Evolutionary conservation across 2,329 filamentous ascomycete genomes (phyloP), one percentile per base, ranked within the genome.

Genomic region (Ophiostoma tasmaniense): DNA sequence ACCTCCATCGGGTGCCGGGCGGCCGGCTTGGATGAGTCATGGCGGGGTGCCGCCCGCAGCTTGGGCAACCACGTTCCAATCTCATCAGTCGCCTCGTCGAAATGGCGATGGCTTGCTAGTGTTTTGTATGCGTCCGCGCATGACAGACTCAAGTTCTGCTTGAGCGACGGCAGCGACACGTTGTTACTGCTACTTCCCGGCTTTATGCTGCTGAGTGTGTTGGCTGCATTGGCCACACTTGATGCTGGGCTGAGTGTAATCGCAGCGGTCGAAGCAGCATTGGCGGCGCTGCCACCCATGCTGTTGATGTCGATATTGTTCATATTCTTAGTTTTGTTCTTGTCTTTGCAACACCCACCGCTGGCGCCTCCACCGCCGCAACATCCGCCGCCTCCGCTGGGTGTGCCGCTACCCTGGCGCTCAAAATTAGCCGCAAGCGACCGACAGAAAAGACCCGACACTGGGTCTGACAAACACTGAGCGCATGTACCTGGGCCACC

Each of bases 381-480:
- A 33, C 55, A 61, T 55, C 62, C 28, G 20, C 45, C 65, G 25
- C 30, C 35, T 22, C 28, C 68, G 71, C 59, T 35, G 17, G 61
- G 20, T 64, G 42, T 70, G 33, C 71, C 65, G 17, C 35, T 67
- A 22, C 70, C 75, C 66, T 80, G 79, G 70, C 81, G 81, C 70
- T 82, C 80, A 70, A 86, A 80, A 73, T 81, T 89, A 71, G 90
- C 90, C 30, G 91, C 90, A 67, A 94, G 85, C 13, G 90, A 89
- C 71, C 91, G 90, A 78, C 91, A 95, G 81, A 95, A 95, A 50
- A 93, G 85, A 1, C 90, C 91, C 2, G 91, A 92, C 75, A 90
- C 89, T 22, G 91, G 90, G 75, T 94, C 91, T 1, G 87, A 82
- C 70, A 89, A 84, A 76, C 91, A 95, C 79, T 94, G 90, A 3